Evolutionary conservation across 257 asterid genomes (phyloP).

Genomic region (Solanum dulcamara): DNA sequence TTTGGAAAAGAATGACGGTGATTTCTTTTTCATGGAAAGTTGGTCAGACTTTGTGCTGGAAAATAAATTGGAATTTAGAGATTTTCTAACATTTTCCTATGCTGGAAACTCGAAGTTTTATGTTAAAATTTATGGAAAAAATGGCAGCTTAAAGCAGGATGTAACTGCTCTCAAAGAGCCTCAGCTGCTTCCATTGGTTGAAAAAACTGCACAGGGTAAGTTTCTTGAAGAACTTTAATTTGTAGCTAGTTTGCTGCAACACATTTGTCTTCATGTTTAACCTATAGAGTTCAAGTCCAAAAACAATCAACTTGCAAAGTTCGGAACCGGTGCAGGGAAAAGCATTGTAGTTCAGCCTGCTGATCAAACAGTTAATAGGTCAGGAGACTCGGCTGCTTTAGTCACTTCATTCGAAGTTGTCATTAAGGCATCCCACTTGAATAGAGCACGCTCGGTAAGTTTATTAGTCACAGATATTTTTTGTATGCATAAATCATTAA

Average conservation of each 20-base stretch:
- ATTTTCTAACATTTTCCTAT: not conserved
- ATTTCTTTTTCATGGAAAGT: not conserved
- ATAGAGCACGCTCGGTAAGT: not conserved
- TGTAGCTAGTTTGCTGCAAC: not conserved
- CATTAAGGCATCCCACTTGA: not conserved
- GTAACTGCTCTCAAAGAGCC: not conserved
- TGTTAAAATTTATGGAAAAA: not conserved
- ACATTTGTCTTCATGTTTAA: not conserved
- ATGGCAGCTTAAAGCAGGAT: not conserved
- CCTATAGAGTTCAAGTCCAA: not conserved
- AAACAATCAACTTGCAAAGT: not conserved
- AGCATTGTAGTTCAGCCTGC: not conserved
- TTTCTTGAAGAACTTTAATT: not conserved
- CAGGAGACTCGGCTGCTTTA: not conserved
- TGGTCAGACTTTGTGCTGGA: not conserved
- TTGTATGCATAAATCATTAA: not conserved
- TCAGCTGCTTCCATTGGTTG: not conserved
- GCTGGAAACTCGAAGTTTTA: not conserved
- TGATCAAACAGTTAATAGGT: not conserved
- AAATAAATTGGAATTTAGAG: not conserved
- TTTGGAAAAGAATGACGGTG: not conserved
- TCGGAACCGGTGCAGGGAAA: not conserved
- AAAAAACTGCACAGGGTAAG: not conserved
- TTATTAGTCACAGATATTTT: not conserved
- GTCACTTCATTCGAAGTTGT: not conserved